Conservation (phyloP, 257 asterid species). For the Echites panduratus region DNA sequence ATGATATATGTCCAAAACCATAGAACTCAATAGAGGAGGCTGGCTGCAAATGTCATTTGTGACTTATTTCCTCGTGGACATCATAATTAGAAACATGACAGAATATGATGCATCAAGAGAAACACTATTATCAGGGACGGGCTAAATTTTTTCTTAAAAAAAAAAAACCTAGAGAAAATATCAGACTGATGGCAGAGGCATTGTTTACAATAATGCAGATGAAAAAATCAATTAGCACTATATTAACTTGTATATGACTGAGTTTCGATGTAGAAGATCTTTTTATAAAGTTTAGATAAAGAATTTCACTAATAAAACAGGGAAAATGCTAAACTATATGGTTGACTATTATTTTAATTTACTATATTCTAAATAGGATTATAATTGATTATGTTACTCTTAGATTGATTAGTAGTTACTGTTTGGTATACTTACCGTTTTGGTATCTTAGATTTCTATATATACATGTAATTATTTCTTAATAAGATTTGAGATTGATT, state of each 20-base stretch:
- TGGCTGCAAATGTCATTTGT: conserved; percentile 43
- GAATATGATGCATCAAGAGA: not conserved
- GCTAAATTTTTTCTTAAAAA: not conserved
- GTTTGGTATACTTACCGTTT: too few species aligned
- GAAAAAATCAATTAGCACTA: not conserved
- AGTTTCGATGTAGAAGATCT: not conserved
- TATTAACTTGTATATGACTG: not conserved
- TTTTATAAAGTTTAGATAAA: not conserved
- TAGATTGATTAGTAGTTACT: too few species aligned
- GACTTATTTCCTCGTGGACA: not conserved
- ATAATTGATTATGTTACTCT: too few species aligned
- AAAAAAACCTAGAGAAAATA: not conserved
- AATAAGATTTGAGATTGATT: too few species aligned
- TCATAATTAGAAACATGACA: too few species aligned
- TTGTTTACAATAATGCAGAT: not conserved
- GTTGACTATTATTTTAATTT: too few species aligned
- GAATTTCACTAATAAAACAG: not conserved
- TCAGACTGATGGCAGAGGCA: not conserved
- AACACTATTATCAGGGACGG: not conserved
- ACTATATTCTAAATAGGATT: too few species aligned
- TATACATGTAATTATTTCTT: too few species aligned
- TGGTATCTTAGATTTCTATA: too few species aligned
- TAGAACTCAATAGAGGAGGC: conserved; percentile 87
- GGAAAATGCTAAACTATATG: not conserved
- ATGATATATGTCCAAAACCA: conserved; percentile 61